A percentile compares a stretch with the other conserved stretches of the same genome.
Conservation (phyloP, 371 early-diverging fungal species). For the Catenaria anguillulae region DNA sequence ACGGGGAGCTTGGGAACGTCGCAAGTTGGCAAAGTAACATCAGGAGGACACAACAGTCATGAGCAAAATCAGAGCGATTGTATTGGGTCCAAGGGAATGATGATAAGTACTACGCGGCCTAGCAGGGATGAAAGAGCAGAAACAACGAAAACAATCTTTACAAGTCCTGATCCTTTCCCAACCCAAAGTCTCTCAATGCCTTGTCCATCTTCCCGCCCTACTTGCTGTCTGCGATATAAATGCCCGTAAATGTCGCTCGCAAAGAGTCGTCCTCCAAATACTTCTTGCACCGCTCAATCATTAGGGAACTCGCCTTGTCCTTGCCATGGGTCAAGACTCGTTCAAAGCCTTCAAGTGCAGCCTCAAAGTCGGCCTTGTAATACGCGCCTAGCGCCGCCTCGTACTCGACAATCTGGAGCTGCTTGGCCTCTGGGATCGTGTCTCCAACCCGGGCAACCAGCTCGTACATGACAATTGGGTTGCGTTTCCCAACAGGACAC, state of each 20-base stretch:
- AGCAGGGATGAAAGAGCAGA: too few relatives aligned
- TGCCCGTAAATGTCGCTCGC: background rate
- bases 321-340: constrained; percentile 13
- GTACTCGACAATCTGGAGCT: constrained; percentile 10
- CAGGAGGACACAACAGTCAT: too few relatives aligned
- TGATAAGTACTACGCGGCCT: too few relatives aligned
- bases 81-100: too few relatives aligned
- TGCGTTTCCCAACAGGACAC: constrained; percentile 22
- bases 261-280: constrained; percentile 16
- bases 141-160: too few relatives aligned
- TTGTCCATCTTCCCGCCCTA: too few relatives aligned
- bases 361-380: constrained; percentile 13
- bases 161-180: too few relatives aligned
- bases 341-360: constrained; percentile 17
- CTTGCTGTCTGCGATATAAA: background rate
- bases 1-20: too few relatives aligned
- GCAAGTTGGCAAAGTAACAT: too few relatives aligned
- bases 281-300: constrained; percentile 19
- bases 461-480: constrained; percentile 21
- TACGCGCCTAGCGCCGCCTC: constrained; percentile 17
- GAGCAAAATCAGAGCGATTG: too few relatives aligned
- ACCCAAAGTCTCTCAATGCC: too few relatives aligned
- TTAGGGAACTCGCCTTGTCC: constrained; percentile 24
- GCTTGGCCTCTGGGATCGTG: constrained; percentile 9
- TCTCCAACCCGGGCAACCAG: constrained; percentile 20